Evolutionary conservation across 495 filamentous ascomycete genomes (phyloP), one percentile per base, ranked within the genome.

Genomic region (Neurospora sp.): DNA sequence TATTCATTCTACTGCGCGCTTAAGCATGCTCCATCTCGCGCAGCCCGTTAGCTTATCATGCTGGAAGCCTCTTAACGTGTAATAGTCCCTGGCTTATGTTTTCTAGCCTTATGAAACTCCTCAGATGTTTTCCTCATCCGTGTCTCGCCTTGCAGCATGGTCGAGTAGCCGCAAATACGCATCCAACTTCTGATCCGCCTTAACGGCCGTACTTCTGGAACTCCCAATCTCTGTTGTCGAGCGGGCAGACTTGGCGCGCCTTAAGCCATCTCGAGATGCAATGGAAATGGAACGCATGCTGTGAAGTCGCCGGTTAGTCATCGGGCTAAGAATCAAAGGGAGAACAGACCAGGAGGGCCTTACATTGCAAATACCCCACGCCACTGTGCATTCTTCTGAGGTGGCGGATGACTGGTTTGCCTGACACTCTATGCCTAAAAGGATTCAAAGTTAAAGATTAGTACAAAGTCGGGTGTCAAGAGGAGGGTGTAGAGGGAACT

Each of bases 211-310:
- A 99, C 79, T 98, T 98, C 84, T 99, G 96, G 88, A 98, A 98
- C 79, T 98, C 96, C 96, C 96, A 99, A 82, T 98, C 96, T 76
- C 94, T 88, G 85, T 99, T 99, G 83, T 99, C 96, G 37, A 99
- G 87, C 3, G 96, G 96, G 78, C 96, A 99, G 69, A 99, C 96
- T 82, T 98, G 96, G 72, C 96, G 93, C n/a, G 96, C 98, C 87
- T 99, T 99, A 45, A 99, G 85, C 96, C 96, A 99, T 82, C 96
- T 90, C 4, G 96, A 98, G 81, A 99, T 99, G 86, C 96, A 99
- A 84, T 99, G 96, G 85, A 99, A 99, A 83, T 99, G 96, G 87
- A 99, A 99, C 8, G 96, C 96, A 79, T 99, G 96, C 96, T 99
- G 79, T 69, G 74, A 2, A 38, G 37, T 37, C 35, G 72, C 76